Base-by-base conservation (phyloP, 2,329 filamentous ascomycete genomes). In the Hortaea sp. region DNA sequence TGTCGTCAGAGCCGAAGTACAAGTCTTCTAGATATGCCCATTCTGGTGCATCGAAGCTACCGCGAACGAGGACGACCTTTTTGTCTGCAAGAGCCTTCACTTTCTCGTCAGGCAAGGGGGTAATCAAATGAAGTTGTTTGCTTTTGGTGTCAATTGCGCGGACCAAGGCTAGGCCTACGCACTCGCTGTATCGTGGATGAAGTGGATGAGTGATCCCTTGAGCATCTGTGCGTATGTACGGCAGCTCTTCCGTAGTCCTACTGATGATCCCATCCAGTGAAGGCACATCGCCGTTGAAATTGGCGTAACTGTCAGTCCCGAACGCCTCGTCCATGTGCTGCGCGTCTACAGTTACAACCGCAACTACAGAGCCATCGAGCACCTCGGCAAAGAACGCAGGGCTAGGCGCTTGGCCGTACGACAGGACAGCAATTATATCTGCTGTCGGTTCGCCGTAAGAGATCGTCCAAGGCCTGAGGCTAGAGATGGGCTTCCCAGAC, bases 1-100 rank as follows among this genome's bases (percentile, higher is more conserved):
- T n/a, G 7, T 39, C 44, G 3, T 50, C 45, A 7, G 44, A 45
- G 9, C 48, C 47, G 11, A 29, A 41, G 52, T 79, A 74, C 11
- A 81, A 53, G 32, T 82, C 77, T 58, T 86, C 82, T 0, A 77
- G 77, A 50, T 84, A 85, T 1, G 81, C 79, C 82, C 82, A 87
- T 3, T 72, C 78, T 0, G 83, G 81, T 1, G 76, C 67, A 56
- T 87, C 84, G 46, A 85, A 78, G 53, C 77, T 81, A 2, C 84
- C 84, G 45, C 81, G 75, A 1, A 87, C 74, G 3, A 88, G 69
- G 3, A 85, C 75, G 11, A 85, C 66, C 11, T 71, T 44, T n/a
- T 47, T 45, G 7, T 51, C 11, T 34, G 38, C 38, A 27, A 61
- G 43, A 2, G 27, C 38, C 4, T 49, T 52, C 11, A 62, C 53